Percentiles rank a stretch among this genome's conserved stretches.
Conservation (phyloP, 2,329 filamentous ascomycete genomes). For the Talaromyces sp. region DNA sequence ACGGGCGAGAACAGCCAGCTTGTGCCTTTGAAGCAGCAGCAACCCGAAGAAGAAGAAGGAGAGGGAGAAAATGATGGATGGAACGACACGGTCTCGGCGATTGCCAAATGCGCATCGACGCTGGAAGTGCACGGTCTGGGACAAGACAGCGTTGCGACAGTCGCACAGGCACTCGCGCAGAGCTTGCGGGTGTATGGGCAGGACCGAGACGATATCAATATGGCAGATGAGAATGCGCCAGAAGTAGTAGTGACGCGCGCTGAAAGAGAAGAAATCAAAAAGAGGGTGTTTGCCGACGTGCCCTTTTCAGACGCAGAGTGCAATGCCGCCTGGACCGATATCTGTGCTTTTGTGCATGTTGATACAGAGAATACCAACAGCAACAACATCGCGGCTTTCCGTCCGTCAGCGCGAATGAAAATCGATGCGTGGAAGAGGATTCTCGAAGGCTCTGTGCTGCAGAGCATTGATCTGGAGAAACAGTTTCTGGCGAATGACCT, state of each 20-base stretch:
- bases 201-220: not conserved
- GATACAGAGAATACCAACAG: constrained; percentile 8
- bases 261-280: constrained; percentile 21
- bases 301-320: constrained; percentile 51
- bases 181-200: constrained; percentile 26
- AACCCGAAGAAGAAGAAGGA: not conserved
- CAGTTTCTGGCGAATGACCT: constrained; percentile 38
- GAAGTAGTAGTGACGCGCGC: constrained; percentile 19
- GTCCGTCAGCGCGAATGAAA: constrained; percentile 45
- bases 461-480: constrained; percentile 35
- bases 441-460: constrained; percentile 33
- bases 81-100: constrained; percentile 31
- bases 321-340: constrained; percentile 43
- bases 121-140: constrained; percentile 36
- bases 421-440: constrained; percentile 46
- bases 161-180: constrained; percentile 23
- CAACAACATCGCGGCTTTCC: constrained; percentile 28
- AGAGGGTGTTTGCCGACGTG: constrained; percentile 43
- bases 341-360: constrained; percentile 49
- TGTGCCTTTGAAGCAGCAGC: constrained; percentile 9
- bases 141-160: constrained; percentile 24
- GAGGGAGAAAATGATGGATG: constrained; percentile 12
- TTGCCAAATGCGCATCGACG: constrained; percentile 42
- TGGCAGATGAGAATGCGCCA: constrained; percentile 10
- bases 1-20: constrained; percentile 18